Conservation (phyloP, 2,329 filamentous ascomycete genomes). For the Calonectria pseudoreteaudii region DNA sequence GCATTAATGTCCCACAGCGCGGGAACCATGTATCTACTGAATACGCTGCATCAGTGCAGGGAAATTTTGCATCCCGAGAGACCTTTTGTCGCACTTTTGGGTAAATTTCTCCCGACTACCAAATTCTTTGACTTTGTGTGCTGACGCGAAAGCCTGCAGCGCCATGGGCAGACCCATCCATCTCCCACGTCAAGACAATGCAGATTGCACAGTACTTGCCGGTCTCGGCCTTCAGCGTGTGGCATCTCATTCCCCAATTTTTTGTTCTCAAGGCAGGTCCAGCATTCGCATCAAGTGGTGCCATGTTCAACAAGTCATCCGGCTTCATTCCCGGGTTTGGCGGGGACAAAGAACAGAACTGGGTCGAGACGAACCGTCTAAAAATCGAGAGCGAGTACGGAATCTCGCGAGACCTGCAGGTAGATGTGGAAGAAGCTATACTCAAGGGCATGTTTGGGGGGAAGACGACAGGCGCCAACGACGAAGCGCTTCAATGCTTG, state of each 20-base stretch:
- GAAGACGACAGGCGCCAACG: conserved; percentile 34
- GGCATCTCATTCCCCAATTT: conserved; percentile 27
- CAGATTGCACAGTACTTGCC: conserved; percentile 24
- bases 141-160: not conserved
- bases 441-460: conserved; percentile 29
- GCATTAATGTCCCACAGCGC: conserved; percentile 46
- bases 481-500: conserved; percentile 31
- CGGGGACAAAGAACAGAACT: not conserved
- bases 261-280: conserved; percentile 20
- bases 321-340: not conserved
- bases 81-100: conserved; percentile 37
- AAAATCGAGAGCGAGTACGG: conserved; percentile 20
- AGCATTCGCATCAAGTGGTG: conserved; percentile 22
- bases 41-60: conserved; percentile 42
- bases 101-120: conserved; percentile 5
- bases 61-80: conserved; percentile 38
- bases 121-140: not conserved
- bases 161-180: conserved; percentile 19
- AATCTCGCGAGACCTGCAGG: conserved; percentile 17
- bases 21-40: conserved; percentile 48
- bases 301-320: conserved; percentile 20
- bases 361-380: conserved; percentile 17
- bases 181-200: conserved; percentile 8
- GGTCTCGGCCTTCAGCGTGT: conserved; percentile 19
- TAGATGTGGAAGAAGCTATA: conserved; percentile 13